A percentile compares a stretch with the other conserved stretches of the same genome.
Conservation (phyloP, 2,329 filamentous ascomycete genomes). For the Chalaropsis thielavioides region DNA sequence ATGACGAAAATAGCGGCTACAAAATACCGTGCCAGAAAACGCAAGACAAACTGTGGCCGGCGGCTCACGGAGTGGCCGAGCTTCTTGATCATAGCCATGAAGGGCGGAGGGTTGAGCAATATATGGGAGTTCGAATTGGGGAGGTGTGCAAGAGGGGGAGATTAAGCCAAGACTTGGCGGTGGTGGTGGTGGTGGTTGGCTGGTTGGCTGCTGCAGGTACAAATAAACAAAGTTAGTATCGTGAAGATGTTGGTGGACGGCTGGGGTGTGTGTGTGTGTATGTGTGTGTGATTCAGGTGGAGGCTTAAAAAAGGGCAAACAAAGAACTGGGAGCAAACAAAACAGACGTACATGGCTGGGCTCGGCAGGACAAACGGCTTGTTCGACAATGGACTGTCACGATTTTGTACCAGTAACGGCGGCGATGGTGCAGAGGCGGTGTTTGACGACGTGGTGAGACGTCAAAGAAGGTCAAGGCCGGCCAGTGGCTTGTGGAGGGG, state of each 20-base stretch:
- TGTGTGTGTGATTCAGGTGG: not conserved
- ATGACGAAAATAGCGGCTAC: conserved; percentile 5
- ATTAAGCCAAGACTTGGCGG: not conserved
- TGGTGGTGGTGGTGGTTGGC: not conserved
- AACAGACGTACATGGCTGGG: not conserved
- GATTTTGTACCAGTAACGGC: not conserved
- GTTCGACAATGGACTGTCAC: not conserved
- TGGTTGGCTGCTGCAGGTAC: not conserved
- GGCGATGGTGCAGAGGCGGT: not conserved
- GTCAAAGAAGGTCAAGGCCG: not conserved
- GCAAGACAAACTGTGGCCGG: conserved; percentile 13
- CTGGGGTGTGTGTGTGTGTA: not conserved
- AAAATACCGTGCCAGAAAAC: conserved; percentile 9
- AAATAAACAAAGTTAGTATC: not conserved
- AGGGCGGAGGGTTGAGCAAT: not conserved
- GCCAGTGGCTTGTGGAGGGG: not conserved
- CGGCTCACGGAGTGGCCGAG: conserved; percentile 8
- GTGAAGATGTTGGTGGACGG: not conserved
- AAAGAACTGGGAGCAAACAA: not conserved
- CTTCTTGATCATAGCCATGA: conserved; percentile 9
- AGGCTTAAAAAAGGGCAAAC: not conserved
- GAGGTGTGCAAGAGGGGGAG: not conserved
- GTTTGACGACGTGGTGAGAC: not conserved
- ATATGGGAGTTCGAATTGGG: not conserved
- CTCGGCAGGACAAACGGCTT: not conserved